Evolutionary conservation across 1,139 yeast genomes (phyloP).

Genomic region (Magnusiomyces fungicola): DNA sequence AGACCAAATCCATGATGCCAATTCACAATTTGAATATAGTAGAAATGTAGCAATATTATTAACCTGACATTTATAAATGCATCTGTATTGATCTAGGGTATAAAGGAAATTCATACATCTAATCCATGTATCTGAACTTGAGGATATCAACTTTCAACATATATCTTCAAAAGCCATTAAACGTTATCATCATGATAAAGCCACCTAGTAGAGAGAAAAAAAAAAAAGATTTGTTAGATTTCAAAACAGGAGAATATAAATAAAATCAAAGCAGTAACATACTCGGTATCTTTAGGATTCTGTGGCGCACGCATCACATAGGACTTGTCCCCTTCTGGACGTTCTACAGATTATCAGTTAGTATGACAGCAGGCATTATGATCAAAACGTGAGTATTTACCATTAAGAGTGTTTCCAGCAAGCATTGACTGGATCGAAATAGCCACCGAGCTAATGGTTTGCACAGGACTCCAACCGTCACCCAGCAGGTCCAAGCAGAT

Average conservation of each 20-base stretch:
- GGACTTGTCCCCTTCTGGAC: constrained; percentile 48
- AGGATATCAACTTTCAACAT: no score
- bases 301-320: constrained; percentile 49
- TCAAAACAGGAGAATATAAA: background rate
- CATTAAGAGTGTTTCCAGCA: constrained; percentile 39
- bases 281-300: constrained; percentile 47
- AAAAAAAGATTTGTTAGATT: background rate
- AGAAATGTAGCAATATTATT: no score
- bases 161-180: no score
- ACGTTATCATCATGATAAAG: constrained; percentile 43
- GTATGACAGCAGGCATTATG: background rate
- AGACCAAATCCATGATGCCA: no score
- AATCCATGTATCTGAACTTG: no score
- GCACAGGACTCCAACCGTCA: constrained; percentile 68
- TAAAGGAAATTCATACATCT: no score
- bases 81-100: no score
- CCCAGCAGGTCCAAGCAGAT: constrained; percentile 52
- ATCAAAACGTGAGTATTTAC: constrained; percentile 26
- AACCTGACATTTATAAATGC: no score
- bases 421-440: constrained; percentile 63
- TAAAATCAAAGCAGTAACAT: constrained; percentile 9
- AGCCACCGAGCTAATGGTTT: constrained; percentile 46
- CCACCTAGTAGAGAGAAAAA: constrained; percentile 28
- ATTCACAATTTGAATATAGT: no score
- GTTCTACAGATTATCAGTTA: constrained; percentile 17